Evolutionary conservation across 305 asterid genomes (phyloP).

Genomic region (Striga hermonthica): DNA sequence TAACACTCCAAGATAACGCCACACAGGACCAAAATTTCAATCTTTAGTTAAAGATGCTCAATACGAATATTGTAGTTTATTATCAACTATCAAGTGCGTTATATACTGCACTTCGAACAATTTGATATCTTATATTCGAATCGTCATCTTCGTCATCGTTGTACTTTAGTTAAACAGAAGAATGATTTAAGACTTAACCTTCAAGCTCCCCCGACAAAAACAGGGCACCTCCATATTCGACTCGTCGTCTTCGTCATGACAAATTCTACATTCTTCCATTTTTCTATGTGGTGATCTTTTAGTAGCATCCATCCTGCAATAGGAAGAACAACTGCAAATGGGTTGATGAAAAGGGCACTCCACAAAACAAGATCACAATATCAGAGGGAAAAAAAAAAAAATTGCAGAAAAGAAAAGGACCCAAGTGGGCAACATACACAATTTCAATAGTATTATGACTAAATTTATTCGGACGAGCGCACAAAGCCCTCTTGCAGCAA

Average conservation of each 20-base stretch:
- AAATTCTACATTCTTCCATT: conserved; percentile 71
- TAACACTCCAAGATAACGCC: not conserved
- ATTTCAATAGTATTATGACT: conserved; percentile 24
- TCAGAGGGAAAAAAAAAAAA: conserved; percentile 23
- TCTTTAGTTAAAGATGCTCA: too few relatives aligned
- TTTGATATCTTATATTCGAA: too few relatives aligned
- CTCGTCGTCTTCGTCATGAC: conserved; percentile 77
- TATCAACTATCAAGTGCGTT: too few relatives aligned
- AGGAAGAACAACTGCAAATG: not conserved
- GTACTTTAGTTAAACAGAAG: not conserved
- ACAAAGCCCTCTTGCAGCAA: conserved; percentile 31
- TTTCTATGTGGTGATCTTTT: conserved; percentile 39
- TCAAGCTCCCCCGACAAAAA: conserved; percentile 81
- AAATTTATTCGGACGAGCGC: conserved; percentile 15
- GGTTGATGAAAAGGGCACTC: not conserved
- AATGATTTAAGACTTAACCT: conserved; percentile 43
- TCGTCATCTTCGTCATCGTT: too few relatives aligned
- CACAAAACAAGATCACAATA: conserved; percentile 8
- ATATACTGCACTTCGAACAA: too few relatives aligned
- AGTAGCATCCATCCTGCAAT: conserved; percentile 32
- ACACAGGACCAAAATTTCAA: not conserved
- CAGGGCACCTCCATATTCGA: conserved; percentile 83
- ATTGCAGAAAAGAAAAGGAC: conserved; percentile 18
- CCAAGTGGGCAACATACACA: not conserved
- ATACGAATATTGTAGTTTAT: too few relatives aligned